These are phyloP conservation scores for Aureoboletus auriporus DNA, from an alignment of 768 basidiomycete genomes.

Conservation along the genomic window DNA sequence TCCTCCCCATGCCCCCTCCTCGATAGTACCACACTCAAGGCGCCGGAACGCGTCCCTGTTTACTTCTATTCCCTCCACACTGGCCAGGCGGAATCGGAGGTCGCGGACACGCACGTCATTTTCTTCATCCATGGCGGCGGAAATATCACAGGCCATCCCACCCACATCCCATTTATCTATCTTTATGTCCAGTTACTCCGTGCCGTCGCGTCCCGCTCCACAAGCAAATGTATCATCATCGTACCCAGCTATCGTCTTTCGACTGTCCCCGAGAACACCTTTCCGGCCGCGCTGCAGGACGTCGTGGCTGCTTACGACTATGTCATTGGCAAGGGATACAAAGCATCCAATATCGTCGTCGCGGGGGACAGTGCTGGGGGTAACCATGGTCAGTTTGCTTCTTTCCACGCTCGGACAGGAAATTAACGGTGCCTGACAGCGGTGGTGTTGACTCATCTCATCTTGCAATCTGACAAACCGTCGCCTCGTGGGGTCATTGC, in stretches of 20 bases:
- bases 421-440: conserved; percentile 7
- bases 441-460: conserved; percentile 22
- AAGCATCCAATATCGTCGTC: conserved; percentile 13
- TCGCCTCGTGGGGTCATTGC: conserved; percentile 54
- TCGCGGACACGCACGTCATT: conserved; percentile 10
- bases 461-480: conserved; percentile 49
- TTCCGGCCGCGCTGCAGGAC: conserved; percentile 6
- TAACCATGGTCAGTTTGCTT: conserved; percentile 14
- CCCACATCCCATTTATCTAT: background rate
- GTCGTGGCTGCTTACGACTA: conserved; percentile 20
- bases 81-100: background rate
- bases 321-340: conserved; percentile 19
- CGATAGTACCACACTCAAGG: background rate
- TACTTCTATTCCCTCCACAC: conserved; percentile 12
- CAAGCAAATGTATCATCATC: background rate
- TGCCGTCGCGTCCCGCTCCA: background rate
- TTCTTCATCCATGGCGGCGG: conserved; percentile 24
- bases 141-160: conserved; percentile 13
- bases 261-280: conserved; percentile 6
- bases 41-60: conserved; percentile 17
- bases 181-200: background rate
- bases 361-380: conserved; percentile 27
- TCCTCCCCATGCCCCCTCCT: conserved; percentile 1
- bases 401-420: no score
- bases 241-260: conserved; percentile 7